Evolutionary conservation across 176 grass and related monocot species (phyloP), one percentile per base, ranked within the genome.

Genomic region (Bonia amplexicaulis): DNA sequence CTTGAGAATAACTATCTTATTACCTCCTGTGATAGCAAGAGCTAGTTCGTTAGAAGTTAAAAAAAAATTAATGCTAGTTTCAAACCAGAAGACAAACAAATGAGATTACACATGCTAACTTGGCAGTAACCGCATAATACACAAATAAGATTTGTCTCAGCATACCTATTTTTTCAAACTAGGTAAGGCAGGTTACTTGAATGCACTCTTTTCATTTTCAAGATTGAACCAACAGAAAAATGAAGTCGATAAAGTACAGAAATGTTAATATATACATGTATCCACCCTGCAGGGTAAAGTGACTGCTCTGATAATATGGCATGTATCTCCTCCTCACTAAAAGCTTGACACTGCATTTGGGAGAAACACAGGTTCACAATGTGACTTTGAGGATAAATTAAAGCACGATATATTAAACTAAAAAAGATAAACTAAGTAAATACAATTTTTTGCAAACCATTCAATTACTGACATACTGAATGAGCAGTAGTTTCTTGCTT

Each of bases 231-330:
- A 78, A 84, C 16, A 63, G 10, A 69, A 41, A 67, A 66, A 39
- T 16, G n/a, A 84, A 67, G 5, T 44, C 17, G 5, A 26, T 27
- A 26, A 80, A 79, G 19, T 66, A 85, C 11, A 26, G 25, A 17
- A 83, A 53, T 71, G 52, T 58, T 59, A 66, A 67, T 82, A 84
- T 29, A 71, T 93, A 99, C 96, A 90, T 96, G 96, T 77, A 99
- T 99, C 96, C 96, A 99, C 67, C 96, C 96, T 55, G 87, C 91
- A 64, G 96, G 96, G 66, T 92, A 88, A 78, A 99, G 96, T 66
- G 96, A 99, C 20, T 92, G 92, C 81, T 89, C 91, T 41, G 87
- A 92, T 40, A 99, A 77, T 89, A 92, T 85, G 15, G 93, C 93
- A 76, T 96, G 91, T 86, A 99, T 96, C 76, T 96, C 96, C 79